A percentile compares a stretch with the other conserved stretches of the same genome.
phyloP scores from a whole-genome alignment of 768 basidiomycete species.

The Boletus vinaceobasis region DNA sequence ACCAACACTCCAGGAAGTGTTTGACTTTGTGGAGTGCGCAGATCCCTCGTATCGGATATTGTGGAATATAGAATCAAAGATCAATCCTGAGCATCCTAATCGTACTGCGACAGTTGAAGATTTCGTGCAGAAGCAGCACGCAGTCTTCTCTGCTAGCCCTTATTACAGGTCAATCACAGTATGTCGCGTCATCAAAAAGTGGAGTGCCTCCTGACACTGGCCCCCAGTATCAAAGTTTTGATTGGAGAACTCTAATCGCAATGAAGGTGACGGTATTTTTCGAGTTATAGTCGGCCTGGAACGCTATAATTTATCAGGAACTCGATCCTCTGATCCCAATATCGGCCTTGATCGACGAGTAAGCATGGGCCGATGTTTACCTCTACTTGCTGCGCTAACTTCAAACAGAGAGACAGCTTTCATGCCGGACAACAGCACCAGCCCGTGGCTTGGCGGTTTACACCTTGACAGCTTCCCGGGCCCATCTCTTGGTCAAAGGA shows the following conservation, averaged over 20 bases:
- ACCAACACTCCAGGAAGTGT: slow-evolving; percentile 70
- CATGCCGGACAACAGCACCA: slow-evolving; percentile 41
- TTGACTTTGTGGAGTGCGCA: slow-evolving; percentile 71
- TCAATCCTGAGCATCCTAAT: slow-evolving; percentile 52
- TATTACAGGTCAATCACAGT: slow-evolving; percentile 66
- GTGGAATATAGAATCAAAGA: slow-evolving; percentile 82
- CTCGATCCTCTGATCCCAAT: slow-evolving; percentile 54
- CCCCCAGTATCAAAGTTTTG: slow-evolving; percentile 72
- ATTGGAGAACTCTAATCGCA: slow-evolving; percentile 70
- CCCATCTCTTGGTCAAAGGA: slow-evolving; percentile 49
- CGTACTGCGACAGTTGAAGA: slow-evolving; percentile 52
- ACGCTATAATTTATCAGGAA: slow-evolving; percentile 33
- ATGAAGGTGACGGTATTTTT: slow-evolving; percentile 52
- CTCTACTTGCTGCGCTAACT: not conserved
- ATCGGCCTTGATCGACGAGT: slow-evolving; percentile 68
- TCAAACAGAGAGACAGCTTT: slow-evolving; percentile 38
- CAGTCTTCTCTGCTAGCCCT: slow-evolving; percentile 53
- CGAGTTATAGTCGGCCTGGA: not conserved
- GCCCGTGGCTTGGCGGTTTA: slow-evolving; percentile 69
- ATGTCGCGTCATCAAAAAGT: slow-evolving; percentile 17
- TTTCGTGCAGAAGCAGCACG: slow-evolving; percentile 62
- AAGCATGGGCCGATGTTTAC: slow-evolving; percentile 19
- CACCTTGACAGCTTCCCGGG: slow-evolving; percentile 63
- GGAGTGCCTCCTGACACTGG: not conserved
- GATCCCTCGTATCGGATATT: slow-evolving; percentile 58